Conservation (phyloP, 1,284 basidiomycete genomes). For the Cyathus olla region DNA sequence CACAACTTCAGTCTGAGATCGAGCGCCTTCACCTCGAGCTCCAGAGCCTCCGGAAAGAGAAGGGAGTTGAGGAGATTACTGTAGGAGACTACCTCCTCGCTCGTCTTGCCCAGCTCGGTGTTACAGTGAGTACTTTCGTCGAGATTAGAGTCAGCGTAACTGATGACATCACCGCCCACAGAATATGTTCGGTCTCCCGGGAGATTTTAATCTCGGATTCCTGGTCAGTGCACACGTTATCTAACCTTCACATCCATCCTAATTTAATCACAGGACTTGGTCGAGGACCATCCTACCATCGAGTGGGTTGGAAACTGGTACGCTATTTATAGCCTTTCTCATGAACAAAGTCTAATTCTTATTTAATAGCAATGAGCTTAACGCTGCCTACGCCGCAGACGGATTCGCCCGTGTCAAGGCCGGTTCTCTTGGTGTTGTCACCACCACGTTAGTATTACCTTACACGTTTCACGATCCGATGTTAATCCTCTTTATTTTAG, state of each 20-base stretch:
- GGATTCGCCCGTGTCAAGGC: slow-evolving; percentile 92
- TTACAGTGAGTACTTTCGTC: slow-evolving; percentile 62
- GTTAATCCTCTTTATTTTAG: slow-evolving; percentile 53
- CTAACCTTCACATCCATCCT: slow-evolving; percentile 1
- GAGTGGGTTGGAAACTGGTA: slow-evolving; percentile 94
- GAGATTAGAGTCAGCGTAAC: neutral
- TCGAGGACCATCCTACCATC: slow-evolving; percentile 85
- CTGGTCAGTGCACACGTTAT: slow-evolving; percentile 54
- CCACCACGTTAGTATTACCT: slow-evolving; percentile 70
- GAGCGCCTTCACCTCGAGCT: slow-evolving; percentile 66
- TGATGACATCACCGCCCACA: slow-evolving; percentile 26
- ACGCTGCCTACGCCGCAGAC: slow-evolving; percentile 93
- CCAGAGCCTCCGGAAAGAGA: slow-evolving; percentile 51
- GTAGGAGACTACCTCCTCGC: slow-evolving; percentile 80
- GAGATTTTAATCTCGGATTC: slow-evolving; percentile 93
- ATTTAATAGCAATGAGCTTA: slow-evolving; percentile 80
- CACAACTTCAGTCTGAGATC: slow-evolving; percentile 61
- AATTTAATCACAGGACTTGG: slow-evolving; percentile 68
- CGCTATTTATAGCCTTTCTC: neutral
- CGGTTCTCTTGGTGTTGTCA: slow-evolving; percentile 76
- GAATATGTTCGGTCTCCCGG: slow-evolving; percentile 90
- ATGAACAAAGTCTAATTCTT: slow-evolving; percentile 1
- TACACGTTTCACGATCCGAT: neutral
- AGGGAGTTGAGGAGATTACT: slow-evolving; percentile 59
- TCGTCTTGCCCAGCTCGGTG: slow-evolving; percentile 75